Evolutionary conservation across 768 basidiomycete species (phyloP).

Genomic region (Kwoniella pini): DNA sequence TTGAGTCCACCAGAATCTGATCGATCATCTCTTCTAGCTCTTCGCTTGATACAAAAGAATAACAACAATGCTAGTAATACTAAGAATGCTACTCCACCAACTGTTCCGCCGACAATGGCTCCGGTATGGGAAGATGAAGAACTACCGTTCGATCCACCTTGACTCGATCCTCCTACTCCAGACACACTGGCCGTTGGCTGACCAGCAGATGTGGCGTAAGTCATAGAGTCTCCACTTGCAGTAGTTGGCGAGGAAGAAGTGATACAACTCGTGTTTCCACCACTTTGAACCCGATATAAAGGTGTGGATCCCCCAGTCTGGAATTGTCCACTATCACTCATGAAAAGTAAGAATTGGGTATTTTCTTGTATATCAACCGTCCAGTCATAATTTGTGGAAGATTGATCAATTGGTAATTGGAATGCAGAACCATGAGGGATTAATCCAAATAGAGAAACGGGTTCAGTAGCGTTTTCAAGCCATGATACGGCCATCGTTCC

Average conservation of each 20-base stretch:
- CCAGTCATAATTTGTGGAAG: slow-evolving; percentile 32
- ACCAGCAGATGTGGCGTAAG: slow-evolving; percentile 13
- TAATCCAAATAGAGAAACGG: slow-evolving; percentile 47
- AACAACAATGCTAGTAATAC: slow-evolving; percentile 50
- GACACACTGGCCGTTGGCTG: slow-evolving; percentile 18
- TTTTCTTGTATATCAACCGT: slow-evolving; percentile 41
- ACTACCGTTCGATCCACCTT: slow-evolving; percentile 16
- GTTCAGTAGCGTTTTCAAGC: slow-evolving; percentile 43
- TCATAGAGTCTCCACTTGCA: slow-evolving; percentile 19
- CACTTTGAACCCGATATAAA: slow-evolving; percentile 36
- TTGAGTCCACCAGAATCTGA: slow-evolving; percentile 9
- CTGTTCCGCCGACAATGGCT: slow-evolving; percentile 51
- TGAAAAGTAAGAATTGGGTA: slow-evolving; percentile 47
- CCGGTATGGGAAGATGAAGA: slow-evolving; percentile 24
- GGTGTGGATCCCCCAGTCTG: slow-evolving; percentile 45
- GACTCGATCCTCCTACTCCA: slow-evolving; percentile 40
- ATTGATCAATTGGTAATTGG: slow-evolving; percentile 35
- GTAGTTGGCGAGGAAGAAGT: slow-evolving; percentile 25
- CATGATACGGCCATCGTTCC: slow-evolving; percentile 33
- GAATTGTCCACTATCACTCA: slow-evolving; percentile 46
- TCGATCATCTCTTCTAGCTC: slow-evolving; percentile 22
- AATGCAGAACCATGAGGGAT: slow-evolving; percentile 51
- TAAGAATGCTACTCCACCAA: slow-evolving; percentile 53
- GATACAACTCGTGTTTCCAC: slow-evolving; percentile 41
- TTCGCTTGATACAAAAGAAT: slow-evolving; percentile 47